Evolutionary conservation across 495 filamentous ascomycete genomes (phyloP), one percentile per base, ranked within the genome.

Genomic region (Penicillium canescens): DNA sequence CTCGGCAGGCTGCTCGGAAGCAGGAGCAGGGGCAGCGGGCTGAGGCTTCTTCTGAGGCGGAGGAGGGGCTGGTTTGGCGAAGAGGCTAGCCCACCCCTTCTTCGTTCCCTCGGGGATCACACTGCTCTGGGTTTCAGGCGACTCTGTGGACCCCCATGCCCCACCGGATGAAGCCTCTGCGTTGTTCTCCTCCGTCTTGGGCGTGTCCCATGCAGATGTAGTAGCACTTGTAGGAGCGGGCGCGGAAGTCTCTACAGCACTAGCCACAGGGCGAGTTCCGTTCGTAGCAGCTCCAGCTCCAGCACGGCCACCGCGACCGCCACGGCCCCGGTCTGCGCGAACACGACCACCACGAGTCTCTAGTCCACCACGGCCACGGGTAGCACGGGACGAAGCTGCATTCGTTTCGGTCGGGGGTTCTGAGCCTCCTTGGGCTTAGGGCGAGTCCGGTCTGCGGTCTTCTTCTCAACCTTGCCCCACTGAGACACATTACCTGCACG

Each of bases 391-490:
- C 6, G 84, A 71, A 61, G 81, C 71, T 54, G 66, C 46, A 54
- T 65, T 60, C 42, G 69, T 51, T 55, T 76, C 77, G 56, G 78
- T 68, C 14, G 79, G 76, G 83, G 77, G 46, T 75, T 78, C 60
- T 80, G 71, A 40, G 79, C 66, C 50, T 94, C 88, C 76, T 96
- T 92, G 52, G 81, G 74, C 80, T 96, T 99, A 46, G 93, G 83
- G 56, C 86, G 86, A 60, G 83, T 80, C 57, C 89, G 80, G 66
- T 94, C 89, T 72, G 91, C 90, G 66, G 86, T 87, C 70, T 87
- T 86, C 81, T 96, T 96, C 75, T 93, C 90, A 65, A 98, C 92
- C 73, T 96, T 91, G 55, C 86, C 89, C 89, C 95, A 99, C 78
- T 93, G 91, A 56, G 91, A 85, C 60, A 96, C 88, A 50, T 86